A percentile compares a stretch with the other conserved stretches of the same genome.
phyloP scores from a whole-genome alignment of 306 rosid species.

The Fragaria ananassa region DNA sequence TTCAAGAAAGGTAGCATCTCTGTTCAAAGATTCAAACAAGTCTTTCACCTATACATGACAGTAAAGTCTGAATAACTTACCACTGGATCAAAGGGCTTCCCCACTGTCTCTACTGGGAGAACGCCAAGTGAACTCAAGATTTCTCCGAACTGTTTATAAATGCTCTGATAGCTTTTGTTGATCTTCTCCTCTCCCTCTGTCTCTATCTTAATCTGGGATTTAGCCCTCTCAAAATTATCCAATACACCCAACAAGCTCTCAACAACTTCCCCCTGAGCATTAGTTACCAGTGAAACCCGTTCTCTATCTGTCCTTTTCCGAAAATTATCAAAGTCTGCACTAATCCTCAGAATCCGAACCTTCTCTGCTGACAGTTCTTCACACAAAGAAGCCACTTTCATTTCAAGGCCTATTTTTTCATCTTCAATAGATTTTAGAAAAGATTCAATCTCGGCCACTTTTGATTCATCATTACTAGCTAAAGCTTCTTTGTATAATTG shows the following conservation, averaged over 20 bases:
- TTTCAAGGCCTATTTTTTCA: slow-evolving; percentile 57
- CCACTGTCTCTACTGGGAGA: slow-evolving; percentile 74
- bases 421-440: slow-evolving; percentile 66
- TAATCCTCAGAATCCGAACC: slow-evolving; percentile 76
- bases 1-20: background rate
- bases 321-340: slow-evolving; percentile 96
- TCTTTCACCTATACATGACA: background rate
- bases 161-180: slow-evolving; percentile 89
- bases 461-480: slow-evolving; percentile 57
- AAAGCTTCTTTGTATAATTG: slow-evolving; percentile 76
- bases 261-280: slow-evolving; percentile 90
- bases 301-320: slow-evolving; percentile 95
- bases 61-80: slow-evolving; percentile 49
- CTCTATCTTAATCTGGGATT: slow-evolving; percentile 78
- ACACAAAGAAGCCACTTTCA: slow-evolving; percentile 46
- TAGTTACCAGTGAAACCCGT: slow-evolving; percentile 70
- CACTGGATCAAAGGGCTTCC: slow-evolving; percentile 87
- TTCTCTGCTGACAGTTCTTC: slow-evolving; percentile 60
- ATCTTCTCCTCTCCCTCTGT: slow-evolving; percentile 90
- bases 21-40: slow-evolving; percentile 4
- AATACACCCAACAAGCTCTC: slow-evolving; percentile 73
- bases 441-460: slow-evolving; percentile 64
- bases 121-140: slow-evolving; percentile 75
- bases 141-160: slow-evolving; percentile 79
- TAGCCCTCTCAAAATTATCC: slow-evolving; percentile 98